Evolutionary conservation across 2,329 filamentous ascomycete genomes (phyloP).

Genomic region (Lecanicillium sp.): DNA sequence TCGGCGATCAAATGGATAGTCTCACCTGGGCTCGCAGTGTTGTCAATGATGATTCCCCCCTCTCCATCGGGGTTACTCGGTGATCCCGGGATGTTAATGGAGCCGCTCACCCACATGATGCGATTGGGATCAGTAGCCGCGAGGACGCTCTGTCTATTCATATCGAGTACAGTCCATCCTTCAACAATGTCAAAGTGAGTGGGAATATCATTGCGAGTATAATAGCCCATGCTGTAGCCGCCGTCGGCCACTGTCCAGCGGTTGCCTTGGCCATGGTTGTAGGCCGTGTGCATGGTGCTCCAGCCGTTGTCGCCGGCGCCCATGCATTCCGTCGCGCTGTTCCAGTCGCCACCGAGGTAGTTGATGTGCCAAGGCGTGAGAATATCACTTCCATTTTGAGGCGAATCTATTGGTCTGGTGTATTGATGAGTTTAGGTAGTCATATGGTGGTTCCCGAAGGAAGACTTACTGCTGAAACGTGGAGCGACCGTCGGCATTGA

Average conservation of each 20-base stretch:
- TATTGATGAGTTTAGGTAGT: background rate
- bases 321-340: conserved; percentile 43
- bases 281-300: conserved; percentile 39
- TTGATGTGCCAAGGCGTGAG: conserved; percentile 44
- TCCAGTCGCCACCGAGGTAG: conserved; percentile 38
- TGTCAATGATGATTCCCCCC: conserved; percentile 40
- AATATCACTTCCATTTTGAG: conserved; percentile 32
- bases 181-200: conserved; percentile 48
- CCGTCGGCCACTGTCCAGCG: conserved; percentile 30
- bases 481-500: conserved; percentile 26
- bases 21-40: conserved; percentile 22
- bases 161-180: conserved; percentile 33
- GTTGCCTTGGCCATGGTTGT: conserved; percentile 42
- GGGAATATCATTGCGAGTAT: conserved; percentile 40
- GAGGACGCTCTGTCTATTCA: conserved; percentile 7
- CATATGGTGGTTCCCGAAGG: background rate
- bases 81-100: conserved; percentile 40
- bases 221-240: conserved; percentile 34
- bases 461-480: conserved; percentile 41
- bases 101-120: conserved; percentile 26
- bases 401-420: conserved; percentile 26
- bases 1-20: background rate
- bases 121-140: conserved; percentile 40
- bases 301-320: conserved; percentile 43
- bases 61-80: conserved; percentile 20